phyloP scores from a whole-genome alignment of 208 protist genomes.

The Angomonas desouzai region DNA sequence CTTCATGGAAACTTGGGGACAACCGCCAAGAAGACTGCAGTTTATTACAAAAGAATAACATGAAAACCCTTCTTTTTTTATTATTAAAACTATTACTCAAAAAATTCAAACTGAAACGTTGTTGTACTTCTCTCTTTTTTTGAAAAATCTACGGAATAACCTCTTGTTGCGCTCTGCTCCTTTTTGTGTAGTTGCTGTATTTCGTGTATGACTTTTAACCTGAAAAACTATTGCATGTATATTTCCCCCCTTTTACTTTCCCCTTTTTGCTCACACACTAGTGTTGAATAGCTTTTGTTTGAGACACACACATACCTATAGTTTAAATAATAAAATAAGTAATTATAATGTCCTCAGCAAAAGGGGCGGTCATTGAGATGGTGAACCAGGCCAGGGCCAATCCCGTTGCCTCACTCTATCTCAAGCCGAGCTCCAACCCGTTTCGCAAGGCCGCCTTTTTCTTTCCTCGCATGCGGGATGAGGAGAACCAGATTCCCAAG shows the following conservation, averaged over 20 bases:
- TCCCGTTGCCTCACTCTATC: constrained; percentile 29
- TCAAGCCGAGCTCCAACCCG: constrained; percentile 64
- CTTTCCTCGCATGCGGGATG: constrained; percentile 70
- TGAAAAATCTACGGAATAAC: constrained; percentile 8
- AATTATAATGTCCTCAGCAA: not conserved
- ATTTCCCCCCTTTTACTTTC: constrained; percentile 16
- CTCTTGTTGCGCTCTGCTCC: no score
- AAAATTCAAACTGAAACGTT: not conserved
- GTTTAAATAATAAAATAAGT: no score
- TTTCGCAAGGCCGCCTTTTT: constrained; percentile 74
- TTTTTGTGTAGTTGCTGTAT: constrained; percentile 8
- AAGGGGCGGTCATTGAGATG: not conserved
- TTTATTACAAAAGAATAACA: not conserved
- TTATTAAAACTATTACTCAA: constrained; percentile 11
- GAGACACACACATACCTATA: constrained; percentile 5
- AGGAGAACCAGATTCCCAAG: not conserved
- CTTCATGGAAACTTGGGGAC: no score
- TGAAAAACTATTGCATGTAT: no score
- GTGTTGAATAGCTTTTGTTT: not conserved
- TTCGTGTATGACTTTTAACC: not conserved
- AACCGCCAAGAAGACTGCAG: not conserved
- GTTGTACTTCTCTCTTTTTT: constrained; percentile 5
- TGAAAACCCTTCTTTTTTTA: constrained; percentile 9
- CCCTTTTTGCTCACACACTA: constrained; percentile 3
- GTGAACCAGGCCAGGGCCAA: not conserved